phyloP scores from a whole-genome alignment of 2,329 filamentous ascomycete genomes.

The Pestalotiopsis sp. region DNA sequence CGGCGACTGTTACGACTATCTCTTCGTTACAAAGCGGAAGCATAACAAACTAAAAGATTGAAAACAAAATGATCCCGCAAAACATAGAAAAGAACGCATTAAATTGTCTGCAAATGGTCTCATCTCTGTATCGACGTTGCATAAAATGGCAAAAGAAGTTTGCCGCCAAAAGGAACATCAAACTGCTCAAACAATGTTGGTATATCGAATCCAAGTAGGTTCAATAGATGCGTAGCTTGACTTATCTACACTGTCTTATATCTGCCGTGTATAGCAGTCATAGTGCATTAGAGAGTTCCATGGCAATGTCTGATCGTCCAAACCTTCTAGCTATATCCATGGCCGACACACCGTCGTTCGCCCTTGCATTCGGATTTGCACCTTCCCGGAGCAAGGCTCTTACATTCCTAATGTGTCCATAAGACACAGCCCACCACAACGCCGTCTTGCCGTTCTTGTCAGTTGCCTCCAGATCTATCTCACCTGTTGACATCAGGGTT shows the following conservation, averaged over 20 bases:
- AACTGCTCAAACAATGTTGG: too few relatives aligned
- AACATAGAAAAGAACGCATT: too few relatives aligned
- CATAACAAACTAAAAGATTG: too few relatives aligned
- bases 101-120: too few relatives aligned
- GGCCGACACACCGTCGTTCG: neutral
- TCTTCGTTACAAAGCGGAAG: too few relatives aligned
- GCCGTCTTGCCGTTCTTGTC: slow-evolving; percentile 4
- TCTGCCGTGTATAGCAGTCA: neutral
- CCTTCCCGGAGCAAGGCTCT: neutral
- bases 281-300: neutral
- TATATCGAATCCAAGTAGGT: too few relatives aligned
- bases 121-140: too few relatives aligned
- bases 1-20: too few relatives aligned
- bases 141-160: too few relatives aligned
- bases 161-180: too few relatives aligned
- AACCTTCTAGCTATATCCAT: neutral
- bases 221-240: too few relatives aligned
- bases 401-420: neutral
- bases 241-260: neutral
- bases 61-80: too few relatives aligned
- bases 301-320: neutral
- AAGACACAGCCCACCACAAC: slow-evolving; percentile 3
- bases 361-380: neutral
- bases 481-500: slow-evolving; percentile 1
- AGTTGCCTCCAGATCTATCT: neutral